These are phyloP conservation scores for Forsythia suspensa DNA, from an alignment of 257 asterid species.

Conservation along the genomic window DNA sequence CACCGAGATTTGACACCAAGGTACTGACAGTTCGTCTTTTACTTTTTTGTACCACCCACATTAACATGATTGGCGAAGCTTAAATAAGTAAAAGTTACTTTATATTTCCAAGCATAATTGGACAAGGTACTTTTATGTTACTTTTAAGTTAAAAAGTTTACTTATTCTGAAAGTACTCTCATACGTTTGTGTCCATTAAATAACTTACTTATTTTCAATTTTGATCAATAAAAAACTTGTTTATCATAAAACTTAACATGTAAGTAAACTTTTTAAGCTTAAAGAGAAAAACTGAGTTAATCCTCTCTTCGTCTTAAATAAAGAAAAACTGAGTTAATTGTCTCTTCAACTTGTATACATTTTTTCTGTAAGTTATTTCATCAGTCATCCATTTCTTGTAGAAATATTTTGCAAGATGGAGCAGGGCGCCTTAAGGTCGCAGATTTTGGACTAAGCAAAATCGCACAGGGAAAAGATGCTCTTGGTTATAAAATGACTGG, in stretches of 20 bases:
- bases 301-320: not conserved
- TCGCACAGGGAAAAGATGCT: conserved; percentile 49
- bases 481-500: conserved; percentile 63
- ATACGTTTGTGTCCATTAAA: not conserved
- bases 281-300: not conserved
- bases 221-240: not conserved
- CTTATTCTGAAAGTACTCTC: not conserved
- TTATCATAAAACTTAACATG: not conserved
- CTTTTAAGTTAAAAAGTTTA: not conserved
- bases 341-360: not conserved
- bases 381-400: conserved; percentile 30
- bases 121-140: not conserved
- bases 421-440: conserved; percentile 64
- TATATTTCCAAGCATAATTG: not conserved
- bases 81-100: not conserved
- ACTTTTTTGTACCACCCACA: not conserved
- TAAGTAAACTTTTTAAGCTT: not conserved
- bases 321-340: not conserved
- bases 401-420: conserved; percentile 57
- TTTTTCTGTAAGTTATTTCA: conserved; percentile 9
- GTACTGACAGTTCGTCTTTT: conserved; percentile 23
- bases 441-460: conserved; percentile 61
- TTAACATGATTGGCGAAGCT: not conserved
- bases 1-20: conserved; percentile 74
- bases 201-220: not conserved